Conservation (phyloP, 305 asterid species). For the Fraxinus floribunda region DNA sequence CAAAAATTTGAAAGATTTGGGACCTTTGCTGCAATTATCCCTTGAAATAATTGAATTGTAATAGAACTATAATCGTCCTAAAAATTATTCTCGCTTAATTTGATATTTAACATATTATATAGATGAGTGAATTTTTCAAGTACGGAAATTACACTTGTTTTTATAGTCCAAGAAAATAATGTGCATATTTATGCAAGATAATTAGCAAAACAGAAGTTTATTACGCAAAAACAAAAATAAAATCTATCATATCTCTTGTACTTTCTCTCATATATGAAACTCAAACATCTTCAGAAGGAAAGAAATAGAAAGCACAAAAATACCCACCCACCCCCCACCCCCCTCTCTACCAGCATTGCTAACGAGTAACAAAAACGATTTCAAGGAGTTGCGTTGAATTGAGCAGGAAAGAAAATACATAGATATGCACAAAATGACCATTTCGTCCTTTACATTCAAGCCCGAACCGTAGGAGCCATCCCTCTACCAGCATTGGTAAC, state of each 20-base stretch:
- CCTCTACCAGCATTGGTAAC: slow-evolving; percentile 26
- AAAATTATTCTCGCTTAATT: no score
- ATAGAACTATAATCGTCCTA: no score
- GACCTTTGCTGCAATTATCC: no score
- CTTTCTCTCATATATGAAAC: background rate
- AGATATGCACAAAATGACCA: background rate
- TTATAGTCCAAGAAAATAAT: no score
- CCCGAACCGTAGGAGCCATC: slow-evolving; percentile 25
- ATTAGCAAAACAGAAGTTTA: background rate
- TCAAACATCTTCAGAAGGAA: background rate
- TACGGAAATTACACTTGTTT: no score
- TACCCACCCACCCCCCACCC: background rate
- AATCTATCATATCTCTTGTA: background rate
- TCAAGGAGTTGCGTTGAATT: background rate
- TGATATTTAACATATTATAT: no score
- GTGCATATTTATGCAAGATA: background rate
- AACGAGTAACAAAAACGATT: background rate
- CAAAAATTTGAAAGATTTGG: no score
- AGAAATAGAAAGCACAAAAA: background rate
- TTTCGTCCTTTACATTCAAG: background rate
- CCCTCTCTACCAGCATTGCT: background rate
- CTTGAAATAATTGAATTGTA: no score
- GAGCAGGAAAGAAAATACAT: background rate
- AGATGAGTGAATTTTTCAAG: no score
- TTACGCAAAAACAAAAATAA: background rate